These are phyloP conservation scores for Centaurea solstitialis DNA, from an alignment of 129 eudicot genomes.

Conservation along the genomic window DNA sequence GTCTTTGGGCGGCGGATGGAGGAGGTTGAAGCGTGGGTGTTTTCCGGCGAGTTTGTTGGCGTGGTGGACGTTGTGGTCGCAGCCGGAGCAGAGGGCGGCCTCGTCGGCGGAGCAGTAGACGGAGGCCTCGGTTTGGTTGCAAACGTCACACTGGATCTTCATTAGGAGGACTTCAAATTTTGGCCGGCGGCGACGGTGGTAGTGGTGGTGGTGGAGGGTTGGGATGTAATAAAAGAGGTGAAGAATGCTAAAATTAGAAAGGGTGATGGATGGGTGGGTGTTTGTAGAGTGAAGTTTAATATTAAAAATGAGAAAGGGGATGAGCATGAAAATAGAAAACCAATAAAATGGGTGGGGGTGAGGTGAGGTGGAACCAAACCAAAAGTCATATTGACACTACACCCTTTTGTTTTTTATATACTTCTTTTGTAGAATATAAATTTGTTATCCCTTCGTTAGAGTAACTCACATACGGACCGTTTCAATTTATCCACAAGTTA, in stretches of 20 bases:
- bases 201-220: not conserved
- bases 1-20: slow-evolving; percentile 67
- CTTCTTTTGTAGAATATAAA: no score
- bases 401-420: no score
- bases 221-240: not conserved
- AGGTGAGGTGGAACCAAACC: slow-evolving; percentile 17
- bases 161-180: slow-evolving; percentile 18
- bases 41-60: slow-evolving; percentile 95
- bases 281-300: not conserved
- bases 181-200: not conserved
- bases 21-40: slow-evolving; percentile 85
- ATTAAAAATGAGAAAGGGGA: slow-evolving; percentile 15
- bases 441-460: no score
- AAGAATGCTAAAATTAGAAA: slow-evolving; percentile 18
- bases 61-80: slow-evolving; percentile 91
- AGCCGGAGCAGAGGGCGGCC: slow-evolving; percentile 78
- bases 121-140: slow-evolving; percentile 64
- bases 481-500: no score
- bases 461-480: no score
- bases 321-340: slow-evolving; percentile 26
- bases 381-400: slow-evolving; percentile 4
- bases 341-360: slow-evolving; percentile 2
- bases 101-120: slow-evolving; percentile 81
- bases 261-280: slow-evolving; percentile 24
- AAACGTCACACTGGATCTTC: slow-evolving; percentile 96